phyloP scores from a whole-genome alignment of 2,329 filamentous ascomycete species.

The Dactylellina parvicollis region DNA sequence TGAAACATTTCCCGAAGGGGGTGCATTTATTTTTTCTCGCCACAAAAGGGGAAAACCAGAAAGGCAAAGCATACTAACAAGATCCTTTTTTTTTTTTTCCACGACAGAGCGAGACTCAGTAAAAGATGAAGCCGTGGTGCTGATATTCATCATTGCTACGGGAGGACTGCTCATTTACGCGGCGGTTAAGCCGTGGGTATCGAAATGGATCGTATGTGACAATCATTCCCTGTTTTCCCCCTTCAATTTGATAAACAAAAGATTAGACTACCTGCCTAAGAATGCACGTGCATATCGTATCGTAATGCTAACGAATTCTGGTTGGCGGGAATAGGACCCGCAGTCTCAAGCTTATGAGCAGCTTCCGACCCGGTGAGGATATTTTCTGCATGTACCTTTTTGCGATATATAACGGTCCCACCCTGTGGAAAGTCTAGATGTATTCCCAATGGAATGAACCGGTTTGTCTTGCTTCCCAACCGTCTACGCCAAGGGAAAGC shows the following conservation, averaged over 20 bases:
- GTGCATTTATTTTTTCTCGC: too few species aligned
- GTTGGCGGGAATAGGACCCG: slow-evolving; percentile 27
- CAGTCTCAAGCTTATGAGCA: slow-evolving; percentile 37
- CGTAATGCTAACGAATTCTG: not conserved
- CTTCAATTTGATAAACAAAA: not conserved
- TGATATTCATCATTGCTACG: slow-evolving; percentile 73
- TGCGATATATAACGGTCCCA: too few species aligned
- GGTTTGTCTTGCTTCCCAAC: too few species aligned
- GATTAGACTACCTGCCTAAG: not conserved
- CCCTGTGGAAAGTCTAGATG: too few species aligned
- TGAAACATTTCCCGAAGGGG: too few species aligned
- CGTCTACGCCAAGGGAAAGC: not conserved
- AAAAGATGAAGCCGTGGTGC: slow-evolving; percentile 73
- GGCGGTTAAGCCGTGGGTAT: slow-evolving; percentile 69
- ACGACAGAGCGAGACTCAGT: slow-evolving; percentile 70
- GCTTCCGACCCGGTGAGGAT: slow-evolving; percentile 26
- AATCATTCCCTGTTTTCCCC: slow-evolving; percentile 59
- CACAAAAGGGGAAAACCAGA: too few species aligned
- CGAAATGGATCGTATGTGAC: slow-evolving; percentile 61
- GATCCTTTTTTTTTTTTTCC: not conserved
- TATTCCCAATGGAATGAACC: too few species aligned
- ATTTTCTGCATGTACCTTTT: not conserved
- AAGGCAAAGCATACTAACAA: not conserved
- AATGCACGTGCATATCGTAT: not conserved
- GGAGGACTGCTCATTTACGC: slow-evolving; percentile 71